Evolutionary conservation across 768 basidiomycete species (phyloP), one percentile per base, ranked within the genome.

Genomic region (Lentinus tigrinus): DNA sequence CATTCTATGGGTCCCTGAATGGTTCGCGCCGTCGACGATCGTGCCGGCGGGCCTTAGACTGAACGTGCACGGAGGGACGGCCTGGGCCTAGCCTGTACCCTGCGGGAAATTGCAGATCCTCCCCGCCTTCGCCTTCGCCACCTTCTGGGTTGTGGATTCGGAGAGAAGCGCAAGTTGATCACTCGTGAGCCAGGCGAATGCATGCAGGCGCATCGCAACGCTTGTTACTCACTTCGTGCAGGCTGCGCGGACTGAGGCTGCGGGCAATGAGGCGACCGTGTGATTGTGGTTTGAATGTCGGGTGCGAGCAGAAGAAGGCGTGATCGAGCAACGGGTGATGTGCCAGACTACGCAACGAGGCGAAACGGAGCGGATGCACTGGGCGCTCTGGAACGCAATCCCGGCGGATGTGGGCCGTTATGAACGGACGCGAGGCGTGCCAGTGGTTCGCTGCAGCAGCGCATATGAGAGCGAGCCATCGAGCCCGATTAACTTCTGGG

Each of bases 21-120:
- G n/a, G n/a, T n/a, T n/a, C n/a, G 37, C 21, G 21, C 19, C 9
- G 47, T n/a, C 58, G 58, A 59, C 39, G 58, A 54, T 59, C 58
- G 47, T 26, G 38, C 47, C 39, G 50, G 37, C n/a, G n/a, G n/a
- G n/a, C 31, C 31, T 31, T 31, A 31, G 31, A n/a, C 38, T 39
- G 38, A 2, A 11, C 14, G 3, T 39, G 38, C 17, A 42, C 19
- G 40, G 17, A n/a, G 17, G 17, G 17, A n/a, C 3, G 19, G 40
- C 17, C 21, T 42, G 38, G 38, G 38, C 13, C n/a, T 10, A 10
- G 38, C n/a, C 38, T 11, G 38, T 39, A 39, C n/a, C n/a, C n/a
- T n/a, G n/a, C n/a, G n/a, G n/a, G n/a, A n/a, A n/a, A n/a, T n/a
- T n/a, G n/a, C n/a, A n/a, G n/a, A n/a, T n/a, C n/a, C n/a, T n/a